Percentiles rank a stretch among this genome's conserved stretches.
Evolutionary conservation across 208 protist species (phyloP).

Genomic region (Leishmania amazonensis): DNA sequence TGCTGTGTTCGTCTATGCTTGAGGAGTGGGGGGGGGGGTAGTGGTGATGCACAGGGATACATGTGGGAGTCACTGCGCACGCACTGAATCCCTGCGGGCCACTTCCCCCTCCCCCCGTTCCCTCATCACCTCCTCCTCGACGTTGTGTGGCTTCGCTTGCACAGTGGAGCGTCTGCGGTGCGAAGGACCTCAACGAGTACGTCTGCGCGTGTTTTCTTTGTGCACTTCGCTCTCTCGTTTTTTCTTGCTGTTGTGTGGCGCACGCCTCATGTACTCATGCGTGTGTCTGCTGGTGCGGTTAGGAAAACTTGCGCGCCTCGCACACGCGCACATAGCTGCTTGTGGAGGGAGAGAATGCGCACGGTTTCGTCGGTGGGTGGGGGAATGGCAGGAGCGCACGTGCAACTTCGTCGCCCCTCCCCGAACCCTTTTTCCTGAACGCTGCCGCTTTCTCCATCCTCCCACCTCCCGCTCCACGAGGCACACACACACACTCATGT

Average conservation of each 20-base stretch:
- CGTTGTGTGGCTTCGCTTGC: no score
- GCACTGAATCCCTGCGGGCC: no score
- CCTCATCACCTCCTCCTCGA: background rate
- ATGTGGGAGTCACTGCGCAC: background rate
- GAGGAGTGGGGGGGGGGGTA: background rate
- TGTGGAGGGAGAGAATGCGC: background rate
- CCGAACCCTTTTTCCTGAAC: background rate
- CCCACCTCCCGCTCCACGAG: background rate
- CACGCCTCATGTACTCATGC: background rate
- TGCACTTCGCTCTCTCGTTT: background rate
- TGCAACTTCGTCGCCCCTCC: background rate
- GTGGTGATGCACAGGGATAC: background rate
- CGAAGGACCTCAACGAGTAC: background rate
- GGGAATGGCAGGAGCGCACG: background rate
- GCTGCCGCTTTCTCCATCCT: background rate
- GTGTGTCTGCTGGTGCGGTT: background rate
- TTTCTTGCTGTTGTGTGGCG: no score
- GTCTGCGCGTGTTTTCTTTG: background rate
- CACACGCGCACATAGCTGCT: background rate
- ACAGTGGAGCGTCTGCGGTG: no score
- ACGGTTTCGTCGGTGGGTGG: background rate
- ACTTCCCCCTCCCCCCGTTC: background rate
- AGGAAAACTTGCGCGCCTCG: background rate
- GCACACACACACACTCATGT: background rate
- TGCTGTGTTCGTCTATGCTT: background rate